phyloP scores from a whole-genome alignment of 352 stramenopile genomes.

The Phytophthora nicotianae region DNA sequence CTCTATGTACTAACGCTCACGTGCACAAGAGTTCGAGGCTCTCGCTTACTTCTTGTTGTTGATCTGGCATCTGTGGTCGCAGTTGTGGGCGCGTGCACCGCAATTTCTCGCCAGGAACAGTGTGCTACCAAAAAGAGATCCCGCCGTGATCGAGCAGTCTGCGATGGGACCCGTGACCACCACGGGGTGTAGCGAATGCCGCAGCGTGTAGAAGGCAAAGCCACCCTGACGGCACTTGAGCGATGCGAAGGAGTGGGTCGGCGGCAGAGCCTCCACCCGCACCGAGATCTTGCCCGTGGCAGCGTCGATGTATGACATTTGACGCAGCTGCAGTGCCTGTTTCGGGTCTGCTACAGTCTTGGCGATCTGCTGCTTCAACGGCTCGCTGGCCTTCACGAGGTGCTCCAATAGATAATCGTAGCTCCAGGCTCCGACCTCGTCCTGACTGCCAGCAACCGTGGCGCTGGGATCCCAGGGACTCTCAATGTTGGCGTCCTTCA shows the following conservation, averaged over 20 bases:
- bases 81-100: constrained; percentile 52
- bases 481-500: constrained; percentile 68
- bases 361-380: constrained; percentile 50
- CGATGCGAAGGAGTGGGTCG: constrained; percentile 60
- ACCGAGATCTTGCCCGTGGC: constrained; percentile 54
- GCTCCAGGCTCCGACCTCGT: constrained; percentile 44
- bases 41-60: constrained; percentile 24
- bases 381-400: constrained; percentile 43
- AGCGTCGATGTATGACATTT: constrained; percentile 66
- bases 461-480: constrained; percentile 49
- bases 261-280: constrained; percentile 45
- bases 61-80: constrained; percentile 28
- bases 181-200: constrained; percentile 74
- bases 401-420: constrained; percentile 65
- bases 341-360: constrained; percentile 28
- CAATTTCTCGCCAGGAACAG: constrained; percentile 76
- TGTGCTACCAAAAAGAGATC: constrained; percentile 80
- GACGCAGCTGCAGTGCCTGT: constrained; percentile 44
- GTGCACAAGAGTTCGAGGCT: constrained; percentile 7
- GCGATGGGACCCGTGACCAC: constrained; percentile 84
- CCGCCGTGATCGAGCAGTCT: constrained; percentile 75
- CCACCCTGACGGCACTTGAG: constrained; percentile 73
- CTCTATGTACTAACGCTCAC: constrained; percentile 27
- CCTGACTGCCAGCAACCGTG: constrained; percentile 39
- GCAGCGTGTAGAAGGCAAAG: constrained; percentile 81